Base-by-base conservation (phyloP, 139 green algal genomes). In the Desmodesmus armatus region DNA sequence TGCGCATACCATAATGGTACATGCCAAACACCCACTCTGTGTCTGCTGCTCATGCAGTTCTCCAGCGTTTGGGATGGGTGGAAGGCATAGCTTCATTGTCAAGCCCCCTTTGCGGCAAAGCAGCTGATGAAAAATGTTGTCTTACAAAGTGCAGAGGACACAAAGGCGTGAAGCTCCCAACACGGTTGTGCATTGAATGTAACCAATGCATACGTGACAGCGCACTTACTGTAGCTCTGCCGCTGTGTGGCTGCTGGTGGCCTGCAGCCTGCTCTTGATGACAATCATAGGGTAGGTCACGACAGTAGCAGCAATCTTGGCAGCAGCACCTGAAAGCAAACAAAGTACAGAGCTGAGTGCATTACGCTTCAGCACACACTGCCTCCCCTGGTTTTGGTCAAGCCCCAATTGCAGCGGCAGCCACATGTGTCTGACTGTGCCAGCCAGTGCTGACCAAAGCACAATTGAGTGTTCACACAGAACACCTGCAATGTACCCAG, bases 281-380 rank as follows among this genome's bases (percentile, higher is more conserved):
- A 98, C 93, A 40, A 98, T 92, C 85, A 99, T 87, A 2, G 96
- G 96, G 90, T 99, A 99, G 0, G 97, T 99, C 15, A 94, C 75
- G 19, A 99, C 41, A 5, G 97, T 98, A 19, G 96, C 96, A 2
- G 93, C 93, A 67, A 91, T 85, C 92, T 99, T 99, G 74, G 96
- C 94, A 37, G 60, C n/a, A 31, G 78, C 78, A 55, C 78, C 78
- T 84, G 62, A 25, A 75, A 27, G 31, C n/a, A 17, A 44, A 25
- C 47, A 67, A 39, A 23, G 5, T 6, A 67, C 21, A 13, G 27
- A 67, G 25, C 58, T 15, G 25, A 25, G 25, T 67, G 58, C 33
- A n/a, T n/a, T n/a, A n/a, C n/a, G n/a, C n/a, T n/a, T n/a, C n/a
- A n/a, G n/a, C n/a, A n/a, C n/a, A n/a, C 5, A 63, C 21, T 7